Base-by-base conservation (phyloP, 306 rosid genomes). In the Elaeagnus macrophylla region DNA sequence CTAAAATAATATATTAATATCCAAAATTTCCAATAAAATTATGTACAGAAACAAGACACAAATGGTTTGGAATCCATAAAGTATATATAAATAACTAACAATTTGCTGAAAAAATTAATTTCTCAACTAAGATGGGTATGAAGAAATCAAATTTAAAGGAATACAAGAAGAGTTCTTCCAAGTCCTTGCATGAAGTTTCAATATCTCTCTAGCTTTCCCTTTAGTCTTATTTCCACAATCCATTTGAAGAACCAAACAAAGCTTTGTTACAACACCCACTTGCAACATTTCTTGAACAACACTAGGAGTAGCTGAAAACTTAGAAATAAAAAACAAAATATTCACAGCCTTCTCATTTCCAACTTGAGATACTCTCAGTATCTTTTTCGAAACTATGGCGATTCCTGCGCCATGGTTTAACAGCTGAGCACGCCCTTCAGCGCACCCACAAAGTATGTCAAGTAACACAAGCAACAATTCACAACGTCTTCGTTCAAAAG, bases 371-470 rank as follows among this genome's bases (percentile, higher is more conserved):
- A 90, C 80, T 64, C 97, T 79, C 32, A 90, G 55, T 50, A 86
- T 82, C 81, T 81, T 83, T 79, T 86, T 90, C 0, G 91, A 72
- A 15, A 90, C 86, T 7, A 83, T 60, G 0, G 91, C 90, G 6
- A 90, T 5, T 8, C 97, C 95, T 0, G 91, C 95, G 0, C 74
- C 86, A 16, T 90, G 97, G 2, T 43, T 46, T 54, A 90, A 12
- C 14, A 90, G 45, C 58, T 80, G 84, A 5, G 85, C 94, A 0
- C 97, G 67, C 2, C 95, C 97, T 20, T 90, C 94, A 0, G 97
- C 94, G 12, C 84, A 65, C 32, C 83, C 81, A 36, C 95, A 83
- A 0, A 78, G 32, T 18, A 59, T 63, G 61, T 90, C 97, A 69
- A 83, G 47, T 6, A 64, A 49, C 45, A 72, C 65, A 7, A 91